These are phyloP conservation scores for Diaporthe citri DNA, from an alignment of 2,329 filamentous ascomycete species.

Conservation along the genomic window DNA sequence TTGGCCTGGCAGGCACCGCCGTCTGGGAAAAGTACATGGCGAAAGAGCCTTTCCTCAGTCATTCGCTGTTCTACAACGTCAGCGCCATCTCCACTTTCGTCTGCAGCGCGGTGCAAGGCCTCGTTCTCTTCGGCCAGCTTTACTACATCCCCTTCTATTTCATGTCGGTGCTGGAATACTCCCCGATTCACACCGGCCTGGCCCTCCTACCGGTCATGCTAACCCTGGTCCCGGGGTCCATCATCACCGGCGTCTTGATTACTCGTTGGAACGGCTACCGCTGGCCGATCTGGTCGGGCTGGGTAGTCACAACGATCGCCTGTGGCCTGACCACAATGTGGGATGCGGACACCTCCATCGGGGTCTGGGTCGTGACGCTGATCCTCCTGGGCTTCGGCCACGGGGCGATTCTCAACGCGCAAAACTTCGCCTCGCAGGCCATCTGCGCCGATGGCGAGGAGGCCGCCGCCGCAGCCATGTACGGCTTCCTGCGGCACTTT, in stretches of 20 bases:
- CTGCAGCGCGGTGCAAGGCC: conserved; percentile 50
- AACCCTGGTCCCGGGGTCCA: conserved; percentile 49
- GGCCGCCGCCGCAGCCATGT: conserved; percentile 55
- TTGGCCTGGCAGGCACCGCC: conserved; percentile 53
- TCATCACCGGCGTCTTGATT: conserved; percentile 49
- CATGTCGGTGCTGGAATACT: conserved; percentile 49
- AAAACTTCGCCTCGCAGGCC: conserved; percentile 56
- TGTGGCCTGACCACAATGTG: conserved; percentile 46
- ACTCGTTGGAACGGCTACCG: conserved; percentile 52
- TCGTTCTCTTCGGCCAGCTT: conserved; percentile 50
- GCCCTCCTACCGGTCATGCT: conserved; percentile 51
- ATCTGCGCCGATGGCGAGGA: conserved; percentile 53
- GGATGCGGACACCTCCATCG: conserved; percentile 46
- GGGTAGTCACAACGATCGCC: conserved; percentile 47
- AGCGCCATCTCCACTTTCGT: conserved; percentile 49
- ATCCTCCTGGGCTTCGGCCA: conserved; percentile 52
- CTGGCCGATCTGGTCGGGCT: conserved; percentile 54
- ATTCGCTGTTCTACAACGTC: conserved; percentile 47
- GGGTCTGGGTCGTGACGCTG: conserved; percentile 52
- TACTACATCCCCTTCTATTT: conserved; percentile 56
- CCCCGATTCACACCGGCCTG: conserved; percentile 50
- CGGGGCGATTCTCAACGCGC: conserved; percentile 54
- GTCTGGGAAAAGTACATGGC: conserved; percentile 53
- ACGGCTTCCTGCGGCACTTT: conserved; percentile 55
- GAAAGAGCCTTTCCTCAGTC: conserved; percentile 49